Evolutionary conservation across 495 filamentous ascomycete genomes (phyloP).

Genomic region (Neurospora sp.): DNA sequence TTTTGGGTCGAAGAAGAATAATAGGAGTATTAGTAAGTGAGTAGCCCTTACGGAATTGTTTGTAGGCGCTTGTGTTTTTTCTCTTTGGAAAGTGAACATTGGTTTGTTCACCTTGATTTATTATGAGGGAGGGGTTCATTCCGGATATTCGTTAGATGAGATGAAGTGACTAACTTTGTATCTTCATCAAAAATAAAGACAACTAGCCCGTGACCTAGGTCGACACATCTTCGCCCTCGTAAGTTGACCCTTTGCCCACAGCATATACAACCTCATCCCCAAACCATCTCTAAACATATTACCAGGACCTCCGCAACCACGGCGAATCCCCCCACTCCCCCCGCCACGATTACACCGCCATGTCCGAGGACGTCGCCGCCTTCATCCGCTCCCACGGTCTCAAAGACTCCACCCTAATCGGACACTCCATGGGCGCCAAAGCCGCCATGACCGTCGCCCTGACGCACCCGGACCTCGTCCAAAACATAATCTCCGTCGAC

Average conservation of each 20-base stretch:
- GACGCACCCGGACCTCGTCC: slow-evolving; percentile 50
- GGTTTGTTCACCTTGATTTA: background rate
- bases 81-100: background rate
- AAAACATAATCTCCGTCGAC: slow-evolving; percentile 72
- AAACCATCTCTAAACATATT: background rate
- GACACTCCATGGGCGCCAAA: slow-evolving; percentile 98
- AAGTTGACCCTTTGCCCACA: slow-evolving; percentile 3
- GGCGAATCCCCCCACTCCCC: slow-evolving; percentile 74
- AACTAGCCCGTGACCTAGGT: slow-evolving; percentile 69
- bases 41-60: slow-evolving; percentile 20
- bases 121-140: background rate
- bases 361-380: slow-evolving; percentile 76
- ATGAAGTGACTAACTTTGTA: background rate
- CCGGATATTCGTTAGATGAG: background rate
- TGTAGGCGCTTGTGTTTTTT: background rate
- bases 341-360: slow-evolving; percentile 70
- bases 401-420: slow-evolving; percentile 64
- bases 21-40: slow-evolving; percentile 93
- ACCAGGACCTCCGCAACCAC: slow-evolving; percentile 87
- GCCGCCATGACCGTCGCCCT: slow-evolving; percentile 84
- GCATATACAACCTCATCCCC: background rate
- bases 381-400: slow-evolving; percentile 73
- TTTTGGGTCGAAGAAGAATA: slow-evolving; percentile 94
- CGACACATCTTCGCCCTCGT: slow-evolving; percentile 78
- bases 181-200: slow-evolving; percentile 27